Conservation (phyloP, 306 rosid genomes). For the Prunus kanzakura region DNA sequence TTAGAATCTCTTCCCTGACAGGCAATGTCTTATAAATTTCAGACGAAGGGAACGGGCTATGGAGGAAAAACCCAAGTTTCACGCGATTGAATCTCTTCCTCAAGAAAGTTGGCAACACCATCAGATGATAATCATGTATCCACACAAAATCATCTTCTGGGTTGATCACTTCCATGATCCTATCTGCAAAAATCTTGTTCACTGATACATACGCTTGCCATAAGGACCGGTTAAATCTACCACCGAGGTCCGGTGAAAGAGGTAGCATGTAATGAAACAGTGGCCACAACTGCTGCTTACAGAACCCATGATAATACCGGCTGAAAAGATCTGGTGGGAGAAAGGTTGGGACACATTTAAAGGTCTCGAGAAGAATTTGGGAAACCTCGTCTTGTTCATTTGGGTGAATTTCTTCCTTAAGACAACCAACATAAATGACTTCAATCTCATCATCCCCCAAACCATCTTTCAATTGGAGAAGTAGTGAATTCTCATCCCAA, state of each 20-base stretch:
- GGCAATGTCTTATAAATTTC: constrained; percentile 82
- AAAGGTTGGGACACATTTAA: constrained; percentile 72
- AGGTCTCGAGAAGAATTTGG: constrained; percentile 58
- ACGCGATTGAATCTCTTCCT: constrained; percentile 76
- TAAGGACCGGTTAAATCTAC: constrained; percentile 61
- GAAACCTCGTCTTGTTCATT: constrained; percentile 88
- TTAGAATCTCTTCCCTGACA: constrained; percentile 67
- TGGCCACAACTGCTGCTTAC: constrained; percentile 83
- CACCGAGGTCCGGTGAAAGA: constrained; percentile 68
- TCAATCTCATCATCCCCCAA: constrained; percentile 73
- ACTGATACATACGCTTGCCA: constrained; percentile 88
- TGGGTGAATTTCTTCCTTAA: constrained; percentile 62
- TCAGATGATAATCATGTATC: constrained; percentile 87
- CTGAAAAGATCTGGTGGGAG: constrained; percentile 61
- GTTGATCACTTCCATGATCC: constrained; percentile 84
- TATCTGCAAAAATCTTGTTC: constrained; percentile 79
- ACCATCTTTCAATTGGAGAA: constrained; percentile 79
- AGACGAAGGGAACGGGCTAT: constrained; percentile 81
- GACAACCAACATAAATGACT: constrained; percentile 74
- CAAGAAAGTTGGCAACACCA: constrained; percentile 84
- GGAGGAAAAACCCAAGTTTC: constrained; percentile 80
- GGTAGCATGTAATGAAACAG: constrained; percentile 88
- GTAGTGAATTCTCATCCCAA: constrained; percentile 78
- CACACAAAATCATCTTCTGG: constrained; percentile 86
- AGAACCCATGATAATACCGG: constrained; percentile 74